Percentiles rank a stretch among this genome's conserved stretches.
Conservation (phyloP, 1,284 basidiomycete species). For the Sphagnurus paluster region DNA sequence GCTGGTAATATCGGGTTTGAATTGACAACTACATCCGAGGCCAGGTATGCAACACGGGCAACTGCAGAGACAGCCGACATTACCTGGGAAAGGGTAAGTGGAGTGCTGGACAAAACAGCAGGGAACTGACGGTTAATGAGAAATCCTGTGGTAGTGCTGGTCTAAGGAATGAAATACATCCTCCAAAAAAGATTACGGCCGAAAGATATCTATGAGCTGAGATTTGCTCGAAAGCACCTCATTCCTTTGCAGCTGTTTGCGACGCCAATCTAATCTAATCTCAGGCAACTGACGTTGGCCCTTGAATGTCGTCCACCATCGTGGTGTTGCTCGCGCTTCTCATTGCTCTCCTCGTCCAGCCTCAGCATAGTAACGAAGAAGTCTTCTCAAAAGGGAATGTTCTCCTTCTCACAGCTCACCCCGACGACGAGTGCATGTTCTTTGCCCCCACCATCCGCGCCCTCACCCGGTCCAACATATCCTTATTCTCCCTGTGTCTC, state of each 20-base stretch:
- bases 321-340: conserved; percentile 30
- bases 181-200: conserved; percentile 3
- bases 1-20: conserved; percentile 43
- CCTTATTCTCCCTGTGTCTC: conserved; percentile 57
- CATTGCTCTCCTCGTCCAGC: conserved; percentile 29
- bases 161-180: conserved; percentile 3
- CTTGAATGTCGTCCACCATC: conserved; percentile 18
- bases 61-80: conserved; percentile 46
- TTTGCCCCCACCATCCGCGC: conserved; percentile 81
- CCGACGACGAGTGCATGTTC: conserved; percentile 93
- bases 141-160: conserved; percentile 8
- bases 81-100: conserved; percentile 8
- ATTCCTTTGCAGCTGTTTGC: conserved; percentile 39
- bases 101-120: background rate
- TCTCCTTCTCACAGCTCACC: conserved; percentile 83
- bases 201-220: conserved; percentile 20
- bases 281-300: conserved; percentile 17
- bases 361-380: conserved; percentile 9
- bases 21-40: conserved; percentile 67
- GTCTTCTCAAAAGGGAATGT: conserved; percentile 25
- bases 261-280: conserved; percentile 13
- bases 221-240: conserved; percentile 37
- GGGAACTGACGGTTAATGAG: conserved; percentile 13
- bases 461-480: conserved; percentile 30
- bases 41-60: conserved; percentile 65